Evolutionary conservation across 75 land plant species (phyloP), one percentile per base, ranked within the genome.

Genomic region (Picea sitchensis): DNA sequence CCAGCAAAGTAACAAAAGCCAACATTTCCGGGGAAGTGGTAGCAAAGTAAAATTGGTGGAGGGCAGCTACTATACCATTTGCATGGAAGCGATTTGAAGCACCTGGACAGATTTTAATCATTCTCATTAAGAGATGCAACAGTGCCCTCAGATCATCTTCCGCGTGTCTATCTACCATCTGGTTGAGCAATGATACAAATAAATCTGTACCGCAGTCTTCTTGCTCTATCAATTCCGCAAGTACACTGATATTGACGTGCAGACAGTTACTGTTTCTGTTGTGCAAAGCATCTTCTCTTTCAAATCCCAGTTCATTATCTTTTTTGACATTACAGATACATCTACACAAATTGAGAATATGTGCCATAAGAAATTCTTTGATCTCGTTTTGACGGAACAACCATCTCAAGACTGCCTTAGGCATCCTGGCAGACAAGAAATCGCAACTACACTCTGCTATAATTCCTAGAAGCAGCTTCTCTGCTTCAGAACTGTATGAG

Each of bases 401-500:
- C 95, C 94, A 91, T 72, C 59, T 85, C 15, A 93, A 58, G 23
- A 90, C 84, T 73, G 47, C 73, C 31, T 77, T 65, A 47, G 88
- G 94, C 59, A 90, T 77, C 30, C 73, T 78, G 21, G 83, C 77
- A 20, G 83, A 83, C 32, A 86, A 61, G 41, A 88, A 65, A 78
- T 88, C 88, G 84, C 86, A 88, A 23, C 83, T 82, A 38, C 76
- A 80, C 34, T 90, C 83, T 75, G 64, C 63, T 77, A 95, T 59
- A 58, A 88, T 47, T 58, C 81, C 77, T 78, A 93, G 80, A 31
- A 95, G 67, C 38, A 89, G 61, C 61, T 80, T 88, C 74, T 95
- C 98, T 20, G 96, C 96, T 85, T 95, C 92, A 74, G 79, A 65
- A 73, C 92, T 88, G 58, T 85, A 83, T 41, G 81, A 81, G 0